These are phyloP conservation scores for Heliocybe sulcata DNA, from an alignment of 1,284 basidiomycete species.

Conservation along the genomic window DNA sequence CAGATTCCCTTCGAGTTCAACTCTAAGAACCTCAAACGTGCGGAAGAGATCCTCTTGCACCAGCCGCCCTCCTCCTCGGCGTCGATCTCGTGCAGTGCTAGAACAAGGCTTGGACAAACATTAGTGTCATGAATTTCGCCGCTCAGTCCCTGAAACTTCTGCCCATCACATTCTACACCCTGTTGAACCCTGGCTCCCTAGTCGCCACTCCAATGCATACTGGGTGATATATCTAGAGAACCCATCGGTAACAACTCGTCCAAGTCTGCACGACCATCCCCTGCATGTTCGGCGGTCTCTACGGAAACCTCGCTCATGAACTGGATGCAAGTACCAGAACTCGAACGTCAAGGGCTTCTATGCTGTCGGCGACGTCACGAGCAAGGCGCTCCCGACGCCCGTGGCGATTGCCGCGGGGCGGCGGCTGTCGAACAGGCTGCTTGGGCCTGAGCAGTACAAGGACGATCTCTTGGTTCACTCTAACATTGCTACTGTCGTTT, in stretches of 20 bases:
- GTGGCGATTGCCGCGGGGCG: conserved; percentile 97
- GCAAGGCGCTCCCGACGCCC: conserved; percentile 92
- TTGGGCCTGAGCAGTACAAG: conserved; percentile 81
- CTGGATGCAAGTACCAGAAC: conserved; percentile 89
- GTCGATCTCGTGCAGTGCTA: conserved; percentile 96
- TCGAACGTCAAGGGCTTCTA: conserved; percentile 69
- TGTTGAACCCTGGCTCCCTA: conserved; percentile 78
- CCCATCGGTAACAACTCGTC: conserved; percentile 91
- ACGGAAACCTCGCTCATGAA: too few species aligned
- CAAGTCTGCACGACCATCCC: conserved; percentile 99
- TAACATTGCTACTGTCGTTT: conserved; percentile 91
- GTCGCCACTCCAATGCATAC: background rate
- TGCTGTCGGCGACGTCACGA: conserved; percentile 89
- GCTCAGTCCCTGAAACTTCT: conserved; percentile 91
- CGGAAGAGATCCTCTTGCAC: conserved; percentile 80
- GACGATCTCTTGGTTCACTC: conserved; percentile 86
- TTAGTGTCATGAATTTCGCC: conserved; percentile 98
- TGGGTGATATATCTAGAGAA: too few species aligned
- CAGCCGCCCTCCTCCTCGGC: conserved; percentile 94
- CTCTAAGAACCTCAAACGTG: conserved; percentile 76
- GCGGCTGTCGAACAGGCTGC: conserved; percentile 84
- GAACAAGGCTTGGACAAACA: conserved; percentile 97
- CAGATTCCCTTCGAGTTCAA: conserved; percentile 91
- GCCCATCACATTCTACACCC: conserved; percentile 97
- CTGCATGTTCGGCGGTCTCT: conserved; percentile 94